These are phyloP conservation scores for Phytopythium chamaehyphon DNA, from an alignment of 352 stramenopile species.

Conservation along the genomic window DNA sequence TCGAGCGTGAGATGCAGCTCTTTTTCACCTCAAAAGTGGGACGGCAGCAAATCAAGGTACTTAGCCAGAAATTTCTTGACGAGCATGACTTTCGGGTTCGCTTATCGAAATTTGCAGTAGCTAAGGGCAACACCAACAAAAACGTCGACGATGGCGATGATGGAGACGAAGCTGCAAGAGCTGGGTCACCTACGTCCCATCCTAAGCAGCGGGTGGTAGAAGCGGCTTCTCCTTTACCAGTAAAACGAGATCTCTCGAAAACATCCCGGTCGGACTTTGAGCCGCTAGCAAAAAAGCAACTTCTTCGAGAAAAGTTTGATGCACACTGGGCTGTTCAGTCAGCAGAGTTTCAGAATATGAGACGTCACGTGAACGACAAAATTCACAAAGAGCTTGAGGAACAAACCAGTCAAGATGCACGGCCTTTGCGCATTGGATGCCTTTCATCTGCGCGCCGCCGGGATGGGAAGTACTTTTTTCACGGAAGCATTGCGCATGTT, in stretches of 20 bases:
- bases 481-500: slow-evolving; percentile 78
- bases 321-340: slow-evolving; percentile 43
- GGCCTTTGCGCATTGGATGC: slow-evolving; percentile 72
- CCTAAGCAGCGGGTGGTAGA: not conserved
- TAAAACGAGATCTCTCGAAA: slow-evolving; percentile 61
- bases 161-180: not conserved
- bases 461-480: slow-evolving; percentile 86
- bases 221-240: not conserved
- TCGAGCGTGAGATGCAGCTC: slow-evolving; percentile 55
- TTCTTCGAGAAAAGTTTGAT: slow-evolving; percentile 71
- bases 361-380: slow-evolving; percentile 64
- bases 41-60: slow-evolving; percentile 47
- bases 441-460: slow-evolving; percentile 48
- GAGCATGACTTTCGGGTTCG: slow-evolving; percentile 81
- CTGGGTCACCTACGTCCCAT: not conserved
- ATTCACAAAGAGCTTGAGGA: slow-evolving; percentile 67
- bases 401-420: slow-evolving; percentile 43
- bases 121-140: slow-evolving; percentile 4
- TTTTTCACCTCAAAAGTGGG: slow-evolving; percentile 77
- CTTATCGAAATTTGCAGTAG: slow-evolving; percentile 36
- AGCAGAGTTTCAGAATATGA: slow-evolving; percentile 70
- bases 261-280: slow-evolving; percentile 73
- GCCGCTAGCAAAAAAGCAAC: slow-evolving; percentile 74
- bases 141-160: slow-evolving; percentile 1
- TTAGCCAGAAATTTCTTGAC: slow-evolving; percentile 71